Base-by-base conservation (phyloP, 1,284 basidiomycete species). In the Melampsora americana region DNA sequence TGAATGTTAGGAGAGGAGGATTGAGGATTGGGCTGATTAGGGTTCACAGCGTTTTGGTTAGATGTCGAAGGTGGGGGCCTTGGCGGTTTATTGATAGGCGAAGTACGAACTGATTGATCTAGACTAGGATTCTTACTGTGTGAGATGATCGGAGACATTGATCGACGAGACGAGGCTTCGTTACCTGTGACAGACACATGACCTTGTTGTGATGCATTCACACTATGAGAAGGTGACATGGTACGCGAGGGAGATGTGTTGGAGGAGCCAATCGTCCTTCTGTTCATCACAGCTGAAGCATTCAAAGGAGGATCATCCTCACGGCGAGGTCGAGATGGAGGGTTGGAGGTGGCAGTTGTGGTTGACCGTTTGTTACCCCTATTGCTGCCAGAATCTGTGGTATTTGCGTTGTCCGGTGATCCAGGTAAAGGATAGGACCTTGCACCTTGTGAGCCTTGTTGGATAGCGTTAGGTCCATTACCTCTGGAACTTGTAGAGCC, bases 361-460 rank as follows among this genome's bases (percentile, higher is more conserved):
- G 64, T 73, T 5, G 71, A 2, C 39, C 64, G 71, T 23, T 66
- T 73, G 14, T 28, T 23, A 26, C 32, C 39, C n/a, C 64, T 30
- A 28, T 73, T 48, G 18, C 9, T n/a, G 18, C 1, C 48, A 26
- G 30, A 35, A 28, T 62, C 46, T 39, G 16, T 30, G 5, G 60
- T 61, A 11, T 69, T 35, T 6, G 66, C 46, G 18, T 70, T 73
- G 39, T 77, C 77, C 12, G 77, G 66, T 44, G 77, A 79, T 1
- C 73, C 71, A 80, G 81, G 20, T 77, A 72, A 1, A 80, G 20
- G 9, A 53, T 53, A 26, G 50, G 50, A 6, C 50, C 50, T 53
- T 18, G 50, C 9, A 5, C 20, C 50, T 26, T 53, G 50, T 9
- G 50, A 26, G 4, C 20, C 50, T 26, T 53, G 50, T 26, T 53